Evolutionary conservation across 164 flowering plant species (phyloP).

Genomic region (Santalum album): DNA sequence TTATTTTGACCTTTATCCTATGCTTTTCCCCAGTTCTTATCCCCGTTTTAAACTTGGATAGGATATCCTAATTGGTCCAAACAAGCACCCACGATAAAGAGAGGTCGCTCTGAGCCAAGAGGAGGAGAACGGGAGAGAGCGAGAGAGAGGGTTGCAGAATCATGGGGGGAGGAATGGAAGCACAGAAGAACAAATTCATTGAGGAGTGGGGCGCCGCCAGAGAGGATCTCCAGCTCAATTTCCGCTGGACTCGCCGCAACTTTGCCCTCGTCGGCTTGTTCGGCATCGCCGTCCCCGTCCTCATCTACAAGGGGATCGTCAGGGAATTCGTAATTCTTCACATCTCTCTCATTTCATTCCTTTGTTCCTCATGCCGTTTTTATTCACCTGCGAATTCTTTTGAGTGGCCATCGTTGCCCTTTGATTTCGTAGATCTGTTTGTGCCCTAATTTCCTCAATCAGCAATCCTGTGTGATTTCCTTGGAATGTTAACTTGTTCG

Average conservation of each 20-base stretch:
- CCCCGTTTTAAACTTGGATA: no score
- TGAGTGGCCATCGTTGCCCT: no score
- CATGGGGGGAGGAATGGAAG: conserved; percentile 44
- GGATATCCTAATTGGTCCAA: no score
- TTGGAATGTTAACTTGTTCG: no score
- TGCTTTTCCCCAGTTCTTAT: no score
- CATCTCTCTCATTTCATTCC: background rate
- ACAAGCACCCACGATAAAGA: no score
- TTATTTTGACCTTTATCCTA: no score
- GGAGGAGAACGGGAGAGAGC: background rate
- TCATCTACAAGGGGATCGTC: conserved; percentile 86
- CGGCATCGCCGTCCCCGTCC: conserved; percentile 74
- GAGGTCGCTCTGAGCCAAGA: no score
- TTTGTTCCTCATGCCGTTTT: background rate
- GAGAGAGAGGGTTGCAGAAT: background rate
- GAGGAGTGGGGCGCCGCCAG: conserved; percentile 74
- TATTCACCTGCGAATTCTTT: background rate
- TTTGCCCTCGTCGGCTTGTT: conserved; percentile 67
- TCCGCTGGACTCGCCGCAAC: conserved; percentile 87
- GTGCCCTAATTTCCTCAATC: no score
- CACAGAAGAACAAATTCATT: conserved; percentile 22
- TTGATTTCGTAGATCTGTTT: no score
- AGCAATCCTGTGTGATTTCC: no score
- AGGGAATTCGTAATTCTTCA: conserved; percentile 51
- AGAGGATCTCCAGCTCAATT: conserved; percentile 74